Percentiles rank a stretch among this genome's conserved stretches.
Evolutionary conservation across 2,329 filamentous ascomycete species (phyloP).

Genomic region (Hymenoscyphus occultus): DNA sequence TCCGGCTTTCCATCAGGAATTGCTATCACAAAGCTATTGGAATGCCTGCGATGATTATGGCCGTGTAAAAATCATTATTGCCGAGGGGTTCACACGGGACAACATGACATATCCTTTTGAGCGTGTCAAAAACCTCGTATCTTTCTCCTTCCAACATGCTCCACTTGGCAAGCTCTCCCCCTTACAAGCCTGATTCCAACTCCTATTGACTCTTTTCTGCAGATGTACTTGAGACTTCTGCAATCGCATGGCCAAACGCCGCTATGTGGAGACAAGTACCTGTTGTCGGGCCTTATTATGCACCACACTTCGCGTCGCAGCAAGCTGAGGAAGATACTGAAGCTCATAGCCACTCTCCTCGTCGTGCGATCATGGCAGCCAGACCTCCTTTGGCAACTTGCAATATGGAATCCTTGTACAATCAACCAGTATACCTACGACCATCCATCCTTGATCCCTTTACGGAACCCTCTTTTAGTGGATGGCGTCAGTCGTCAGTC

Average conservation of each 20-base stretch:
- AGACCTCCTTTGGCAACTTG: constrained; percentile 22
- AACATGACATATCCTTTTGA: constrained; percentile 53
- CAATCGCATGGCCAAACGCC: constrained; percentile 77
- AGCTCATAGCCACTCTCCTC: constrained; percentile 63
- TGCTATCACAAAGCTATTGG: constrained; percentile 70
- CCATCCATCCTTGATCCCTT: constrained; percentile 41
- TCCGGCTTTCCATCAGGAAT: constrained; percentile 66
- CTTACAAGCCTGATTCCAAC: not conserved
- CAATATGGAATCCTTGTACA: constrained; percentile 16
- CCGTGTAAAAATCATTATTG: constrained; percentile 72
- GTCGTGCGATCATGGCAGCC: constrained; percentile 33
- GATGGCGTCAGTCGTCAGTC: constrained; percentile 38
- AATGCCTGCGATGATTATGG: constrained; percentile 67
- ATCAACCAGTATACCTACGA: constrained; percentile 28
- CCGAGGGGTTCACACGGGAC: constrained; percentile 66
- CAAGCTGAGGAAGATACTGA: constrained; percentile 47
- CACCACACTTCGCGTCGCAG: constrained; percentile 34
- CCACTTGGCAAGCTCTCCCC: constrained; percentile 58
- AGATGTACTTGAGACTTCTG: constrained; percentile 71
- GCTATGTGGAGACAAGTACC: constrained; percentile 61
- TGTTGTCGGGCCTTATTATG: constrained; percentile 36
- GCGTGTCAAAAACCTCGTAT: constrained; percentile 67
- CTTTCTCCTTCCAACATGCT: constrained; percentile 83
- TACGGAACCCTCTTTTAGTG: constrained; percentile 36
- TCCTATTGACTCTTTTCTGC: constrained; percentile 2